phyloP scores from a whole-genome alignment of 352 stramenopile species.

The Thalassiosira pacifica region DNA sequence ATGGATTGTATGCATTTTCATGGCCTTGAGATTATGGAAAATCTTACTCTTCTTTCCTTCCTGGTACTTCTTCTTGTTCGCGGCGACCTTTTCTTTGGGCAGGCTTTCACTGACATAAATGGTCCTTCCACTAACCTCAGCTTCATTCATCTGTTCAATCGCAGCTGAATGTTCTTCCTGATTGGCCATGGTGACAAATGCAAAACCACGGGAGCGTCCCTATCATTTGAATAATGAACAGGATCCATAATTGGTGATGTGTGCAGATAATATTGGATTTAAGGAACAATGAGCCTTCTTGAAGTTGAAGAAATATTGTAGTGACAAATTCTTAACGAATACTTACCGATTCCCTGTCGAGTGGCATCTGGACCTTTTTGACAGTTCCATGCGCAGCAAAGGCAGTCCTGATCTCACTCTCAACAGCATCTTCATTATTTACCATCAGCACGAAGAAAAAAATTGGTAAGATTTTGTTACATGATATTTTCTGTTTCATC shows the following conservation, averaged over 20 bases:
- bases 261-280: no score
- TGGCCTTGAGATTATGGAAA: no score
- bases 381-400: conserved; percentile 75
- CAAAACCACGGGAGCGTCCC: conserved; percentile 77
- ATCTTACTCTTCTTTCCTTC: conserved; percentile 53
- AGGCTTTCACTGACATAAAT: conserved; percentile 80
- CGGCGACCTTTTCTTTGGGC: conserved; percentile 59
- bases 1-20: no score
- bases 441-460: no score
- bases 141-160: conserved; percentile 74
- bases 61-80: conserved; percentile 58
- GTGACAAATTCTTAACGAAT: no score
- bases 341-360: conserved; percentile 67
- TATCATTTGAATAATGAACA: background rate
- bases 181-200: conserved; percentile 82
- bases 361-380: conserved; percentile 72
- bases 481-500: background rate
- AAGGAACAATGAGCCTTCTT: no score
- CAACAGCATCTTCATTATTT: conserved; percentile 44
- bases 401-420: conserved; percentile 55
- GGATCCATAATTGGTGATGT: background rate
- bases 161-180: conserved; percentile 68
- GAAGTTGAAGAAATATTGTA: no score
- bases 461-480: conserved; percentile 2
- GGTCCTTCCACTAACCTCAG: conserved; percentile 72